Percentiles rank a stretch among this genome's conserved stretches.
phyloP scores from a whole-genome alignment of 306 rosid genomes.

The Arachis hypogaea region DNA sequence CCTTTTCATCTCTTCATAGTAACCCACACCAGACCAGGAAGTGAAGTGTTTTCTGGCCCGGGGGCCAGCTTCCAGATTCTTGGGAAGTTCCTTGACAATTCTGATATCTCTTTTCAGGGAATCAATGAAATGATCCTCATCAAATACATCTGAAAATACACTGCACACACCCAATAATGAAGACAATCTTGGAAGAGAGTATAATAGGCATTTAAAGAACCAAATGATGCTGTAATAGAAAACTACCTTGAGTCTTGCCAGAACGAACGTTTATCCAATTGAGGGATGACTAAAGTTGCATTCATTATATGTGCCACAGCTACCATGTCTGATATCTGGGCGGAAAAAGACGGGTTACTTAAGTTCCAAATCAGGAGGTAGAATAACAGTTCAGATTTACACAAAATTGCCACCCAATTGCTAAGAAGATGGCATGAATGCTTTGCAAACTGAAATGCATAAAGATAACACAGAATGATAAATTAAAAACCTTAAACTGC shows the following conservation, averaged over 20 bases:
- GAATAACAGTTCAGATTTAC: conserved; percentile 33
- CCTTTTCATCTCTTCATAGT: conserved; percentile 76
- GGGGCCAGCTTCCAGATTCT: conserved; percentile 65
- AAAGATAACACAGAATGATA: conserved; percentile 24
- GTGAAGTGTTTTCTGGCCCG: conserved; percentile 91
- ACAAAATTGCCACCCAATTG: conserved; percentile 23
- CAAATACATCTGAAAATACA: conserved; percentile 85
- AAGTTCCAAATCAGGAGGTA: conserved; percentile 8
- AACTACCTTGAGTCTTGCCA: conserved; percentile 89
- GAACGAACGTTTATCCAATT: conserved; percentile 86
- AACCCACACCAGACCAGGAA: conserved; percentile 76
- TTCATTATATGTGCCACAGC: conserved; percentile 89
- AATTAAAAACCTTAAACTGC: not conserved
- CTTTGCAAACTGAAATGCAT: conserved; percentile 21
- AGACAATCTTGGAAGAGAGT: conserved; percentile 24
- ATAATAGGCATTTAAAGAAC: conserved; percentile 7
- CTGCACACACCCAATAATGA: conserved; percentile 51
- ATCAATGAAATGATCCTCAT: conserved; percentile 79
- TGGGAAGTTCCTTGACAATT: conserved; percentile 76
- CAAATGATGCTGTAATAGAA: conserved; percentile 32
- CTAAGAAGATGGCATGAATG: conserved; percentile 29
- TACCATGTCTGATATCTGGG: conserved; percentile 92
- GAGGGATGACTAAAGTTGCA: conserved; percentile 91
- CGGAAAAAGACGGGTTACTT: conserved; percentile 28
- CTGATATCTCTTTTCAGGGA: conserved; percentile 69